phyloP scores from a whole-genome alignment of 2,329 filamentous ascomycete species.

The Scortechinia acanthostroma region DNA sequence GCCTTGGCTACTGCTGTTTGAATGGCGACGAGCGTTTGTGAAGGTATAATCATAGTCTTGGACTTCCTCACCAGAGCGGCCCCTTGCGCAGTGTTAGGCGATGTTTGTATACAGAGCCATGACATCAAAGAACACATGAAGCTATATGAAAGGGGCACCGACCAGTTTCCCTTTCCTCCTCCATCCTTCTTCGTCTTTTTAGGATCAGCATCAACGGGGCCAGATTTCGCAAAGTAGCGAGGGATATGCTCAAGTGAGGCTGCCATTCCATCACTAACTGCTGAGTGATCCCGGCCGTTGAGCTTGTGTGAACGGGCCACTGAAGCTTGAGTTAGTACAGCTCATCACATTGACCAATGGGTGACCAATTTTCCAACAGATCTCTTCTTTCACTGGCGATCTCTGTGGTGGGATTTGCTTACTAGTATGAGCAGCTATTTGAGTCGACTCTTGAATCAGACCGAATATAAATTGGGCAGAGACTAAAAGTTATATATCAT shows the following conservation, averaged over 20 bases:
- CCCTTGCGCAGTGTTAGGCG: constrained; percentile 41
- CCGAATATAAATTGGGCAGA: too few species aligned
- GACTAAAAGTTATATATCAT: too few species aligned
- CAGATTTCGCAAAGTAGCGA: constrained; percentile 56
- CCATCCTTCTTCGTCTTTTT: constrained; percentile 61
- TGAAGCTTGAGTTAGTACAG: too few species aligned
- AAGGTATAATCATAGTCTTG: constrained; percentile 54
- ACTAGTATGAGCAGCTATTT: too few species aligned
- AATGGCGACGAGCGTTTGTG: constrained; percentile 52
- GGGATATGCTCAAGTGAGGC: constrained; percentile 47
- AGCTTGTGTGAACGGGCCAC: constrained; percentile 63
- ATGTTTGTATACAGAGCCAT: too few species aligned
- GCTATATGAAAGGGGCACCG: constrained; percentile 13
- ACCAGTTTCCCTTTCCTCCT: constrained; percentile 61
- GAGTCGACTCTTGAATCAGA: too few species aligned
- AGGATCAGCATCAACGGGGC: constrained; percentile 48
- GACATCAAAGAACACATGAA: too few species aligned
- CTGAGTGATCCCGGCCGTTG: constrained; percentile 58
- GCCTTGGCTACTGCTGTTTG: constrained; percentile 47
- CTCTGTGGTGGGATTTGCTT: too few species aligned
- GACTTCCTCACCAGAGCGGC: constrained; percentile 49
- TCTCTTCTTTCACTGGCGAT: too few species aligned
- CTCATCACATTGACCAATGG: too few species aligned
- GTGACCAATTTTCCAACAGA: too few species aligned
- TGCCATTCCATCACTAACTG: constrained; percentile 38